Base-by-base conservation (phyloP, 768 basidiomycete species). In the Fomitopsis pulvina region DNA sequence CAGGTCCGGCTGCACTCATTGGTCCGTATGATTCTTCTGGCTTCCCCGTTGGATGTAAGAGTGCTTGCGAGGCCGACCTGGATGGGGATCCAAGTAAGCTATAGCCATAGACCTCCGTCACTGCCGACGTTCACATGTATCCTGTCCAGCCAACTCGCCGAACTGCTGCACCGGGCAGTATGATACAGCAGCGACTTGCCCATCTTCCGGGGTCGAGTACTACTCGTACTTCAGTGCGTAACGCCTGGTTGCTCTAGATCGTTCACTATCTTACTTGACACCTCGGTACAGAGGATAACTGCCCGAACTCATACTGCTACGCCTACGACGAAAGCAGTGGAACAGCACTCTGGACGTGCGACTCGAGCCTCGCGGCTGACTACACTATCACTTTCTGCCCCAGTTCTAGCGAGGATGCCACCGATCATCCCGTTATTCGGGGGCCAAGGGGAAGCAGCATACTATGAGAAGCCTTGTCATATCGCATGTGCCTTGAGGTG, bases 81-180 rank as follows among this genome's bases (percentile, higher is more conserved):
- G 60, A 63, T 50, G 68, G 68, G 3, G 63, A 70, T 42, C 62
- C 57, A 2, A 46, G 66, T 68, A 48, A 12, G 62, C 50, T 25
- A 9, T 18, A 37, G 16, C 21, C 25, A 18, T 25, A n/a, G 26
- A 20, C 12, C 4, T 22, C 32, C 32, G n/a, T n/a, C 12, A n/a
- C n/a, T 24, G 45, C 18, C 2, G 10, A 24, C 28, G 27, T 20
- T 6, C 24, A n/a, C 3, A 10, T 4, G 18, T 14, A 18, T 21
- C 32, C 22, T 7, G 8, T 11, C 27, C 48, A 65, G 79, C 55
- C 28, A 75, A 85, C 66, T 81, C 80, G 21, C 63, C 72, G 4
- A 81, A 84, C 58, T 85, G 84, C 63, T 87, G 84, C 68, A 75
- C 75, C 14, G 85, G 85, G 9, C 63, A 60, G 37, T 68, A 75